Percentiles rank a stretch among this genome's conserved stretches.
phyloP scores from a whole-genome alignment of 148 eudicot genomes.

The Vaccinium corymbosum region DNA sequence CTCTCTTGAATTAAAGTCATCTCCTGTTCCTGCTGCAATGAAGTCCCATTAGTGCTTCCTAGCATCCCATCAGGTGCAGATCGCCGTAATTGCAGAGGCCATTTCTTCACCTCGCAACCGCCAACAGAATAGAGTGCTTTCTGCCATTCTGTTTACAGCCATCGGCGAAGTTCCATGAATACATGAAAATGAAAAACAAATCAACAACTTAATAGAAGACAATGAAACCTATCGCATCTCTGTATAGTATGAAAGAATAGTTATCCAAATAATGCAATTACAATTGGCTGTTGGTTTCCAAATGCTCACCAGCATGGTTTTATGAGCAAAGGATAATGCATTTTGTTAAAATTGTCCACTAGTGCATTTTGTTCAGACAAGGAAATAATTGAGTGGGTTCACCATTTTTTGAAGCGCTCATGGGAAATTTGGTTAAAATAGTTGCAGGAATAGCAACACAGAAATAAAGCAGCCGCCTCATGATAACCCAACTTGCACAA shows the following conservation, averaged over 20 bases:
- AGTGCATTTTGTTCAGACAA: not conserved
- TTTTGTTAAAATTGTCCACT: not conserved
- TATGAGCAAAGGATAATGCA: not conserved
- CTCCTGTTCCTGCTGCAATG: conserved; percentile 90
- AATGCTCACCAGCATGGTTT: not conserved
- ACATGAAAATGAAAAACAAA: conserved; percentile 10
- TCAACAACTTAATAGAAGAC: not conserved
- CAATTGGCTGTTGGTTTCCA: not conserved
- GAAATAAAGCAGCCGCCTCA: conserved; percentile 5
- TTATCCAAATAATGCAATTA: not conserved
- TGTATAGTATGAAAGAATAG: not conserved
- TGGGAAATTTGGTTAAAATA: not conserved
- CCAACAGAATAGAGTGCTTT: conserved; percentile 86
- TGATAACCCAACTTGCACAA: not conserved
- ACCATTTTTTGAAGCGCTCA: not conserved
- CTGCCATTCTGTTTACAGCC: conserved; percentile 78
- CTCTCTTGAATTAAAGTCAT: conserved; percentile 60
- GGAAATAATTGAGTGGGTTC: not conserved
- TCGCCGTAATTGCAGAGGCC: conserved; percentile 91
- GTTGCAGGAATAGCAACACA: conserved; percentile 1
- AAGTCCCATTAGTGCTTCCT: conserved; percentile 59
- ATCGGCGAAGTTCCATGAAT: not conserved
- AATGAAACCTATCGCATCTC: not conserved
- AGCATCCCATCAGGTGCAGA: conserved; percentile 71
- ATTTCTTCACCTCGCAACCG: conserved; percentile 86